These are phyloP conservation scores for Ophiostoma sp. DNA, from an alignment of 2,329 filamentous ascomycete genomes.

Conservation along the genomic window DNA sequence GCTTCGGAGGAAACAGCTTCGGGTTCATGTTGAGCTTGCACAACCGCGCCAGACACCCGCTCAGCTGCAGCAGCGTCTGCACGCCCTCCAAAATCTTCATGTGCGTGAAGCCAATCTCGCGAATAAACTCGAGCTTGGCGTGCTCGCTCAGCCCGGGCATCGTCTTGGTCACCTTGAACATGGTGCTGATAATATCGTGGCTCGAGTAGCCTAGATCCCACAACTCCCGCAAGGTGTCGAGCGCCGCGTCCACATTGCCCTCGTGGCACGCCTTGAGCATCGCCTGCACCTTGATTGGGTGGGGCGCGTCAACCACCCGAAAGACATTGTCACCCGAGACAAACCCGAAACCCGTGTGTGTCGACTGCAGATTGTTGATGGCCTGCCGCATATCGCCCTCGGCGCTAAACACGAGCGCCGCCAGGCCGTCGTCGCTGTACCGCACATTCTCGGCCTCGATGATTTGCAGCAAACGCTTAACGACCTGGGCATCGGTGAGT, in stretches of 20 bases:
- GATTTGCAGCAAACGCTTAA: conserved; percentile 87
- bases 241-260: conserved; percentile 80
- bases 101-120: conserved; percentile 97
- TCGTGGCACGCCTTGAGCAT: conserved; percentile 98
- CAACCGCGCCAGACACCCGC: conserved; percentile 85
- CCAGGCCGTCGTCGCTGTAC: conserved; percentile 89
- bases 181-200: conserved; percentile 97
- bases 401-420: conserved; percentile 93
- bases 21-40: conserved; percentile 98
- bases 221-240: conserved; percentile 84
- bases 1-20: conserved; percentile 63
- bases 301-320: conserved; percentile 92
- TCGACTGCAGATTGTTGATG: conserved; percentile 97
- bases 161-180: conserved; percentile 98
- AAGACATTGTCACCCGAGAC: conserved; percentile 98
- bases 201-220: conserved; percentile 97
- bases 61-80: conserved; percentile 90
- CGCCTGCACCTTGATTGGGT: conserved; percentile 96
- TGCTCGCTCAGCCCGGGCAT: conserved; percentile 91
- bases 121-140: conserved; percentile 94
- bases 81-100: conserved; percentile 99
- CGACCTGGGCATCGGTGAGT: conserved; percentile 87
- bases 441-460: conserved; percentile 89
- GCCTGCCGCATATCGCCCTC: conserved; percentile 99
- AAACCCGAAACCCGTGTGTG: conserved; percentile 89